Conservation (phyloP, 164 flowering plant genomes). For the Warburgia ugandensis region DNA sequence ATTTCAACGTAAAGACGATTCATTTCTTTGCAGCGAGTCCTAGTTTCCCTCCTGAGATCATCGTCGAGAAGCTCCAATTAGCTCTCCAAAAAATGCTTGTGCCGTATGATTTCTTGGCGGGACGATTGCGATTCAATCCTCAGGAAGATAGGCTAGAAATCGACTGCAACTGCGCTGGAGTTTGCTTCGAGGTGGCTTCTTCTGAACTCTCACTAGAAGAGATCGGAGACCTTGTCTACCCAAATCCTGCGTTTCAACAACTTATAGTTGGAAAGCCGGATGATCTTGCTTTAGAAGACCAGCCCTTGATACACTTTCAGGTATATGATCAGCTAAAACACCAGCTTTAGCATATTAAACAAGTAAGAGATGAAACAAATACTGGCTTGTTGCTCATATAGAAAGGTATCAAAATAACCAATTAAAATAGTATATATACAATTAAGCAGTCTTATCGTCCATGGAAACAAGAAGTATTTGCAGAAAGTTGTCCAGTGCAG, state of each 20-base stretch:
- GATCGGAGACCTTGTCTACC: conserved; percentile 51
- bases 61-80: conserved; percentile 20
- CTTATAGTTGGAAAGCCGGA: conserved; percentile 17
- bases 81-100: conserved; percentile 25
- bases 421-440: too few species aligned
- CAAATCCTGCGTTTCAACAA: conserved; percentile 41
- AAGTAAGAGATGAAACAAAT: too few species aligned
- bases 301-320: conserved; percentile 43
- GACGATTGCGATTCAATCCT: conserved; percentile 38
- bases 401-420: too few species aligned
- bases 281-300: conserved; percentile 17
- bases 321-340: too few species aligned
- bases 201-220: conserved; percentile 40
- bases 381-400: too few species aligned
- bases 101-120: conserved; percentile 49
- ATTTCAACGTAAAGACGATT: conserved; percentile 38
- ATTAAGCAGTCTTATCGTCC: too few species aligned
- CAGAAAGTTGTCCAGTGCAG: too few species aligned
- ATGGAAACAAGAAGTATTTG: too few species aligned
- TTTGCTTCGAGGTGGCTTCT: conserved; percentile 40
- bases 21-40: conserved; percentile 42
- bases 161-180: conserved; percentile 55
- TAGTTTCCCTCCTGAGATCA: conserved; percentile 30
- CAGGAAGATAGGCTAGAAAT: conserved; percentile 42
- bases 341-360: too few species aligned